Percentiles rank a stretch among this genome's conserved stretches.
Evolutionary conservation across 495 filamentous ascomycete species (phyloP).

Genomic region (Neurospora sp.): DNA sequence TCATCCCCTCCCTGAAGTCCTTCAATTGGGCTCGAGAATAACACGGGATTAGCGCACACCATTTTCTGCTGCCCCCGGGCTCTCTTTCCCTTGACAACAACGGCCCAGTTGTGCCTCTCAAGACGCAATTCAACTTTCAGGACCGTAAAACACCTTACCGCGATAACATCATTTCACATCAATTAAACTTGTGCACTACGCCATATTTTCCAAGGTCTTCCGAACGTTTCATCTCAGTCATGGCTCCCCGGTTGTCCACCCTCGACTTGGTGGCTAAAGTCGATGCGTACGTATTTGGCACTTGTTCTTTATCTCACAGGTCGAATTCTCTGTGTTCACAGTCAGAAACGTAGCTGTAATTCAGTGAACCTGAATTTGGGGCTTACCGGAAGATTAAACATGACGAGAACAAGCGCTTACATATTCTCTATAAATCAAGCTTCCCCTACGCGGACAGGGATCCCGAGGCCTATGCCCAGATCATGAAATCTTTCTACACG

Average conservation of each 20-base stretch:
- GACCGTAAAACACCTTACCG: no score
- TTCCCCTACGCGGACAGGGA: slow-evolving; percentile 58
- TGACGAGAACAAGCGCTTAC: slow-evolving; percentile 1
- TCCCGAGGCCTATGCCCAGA: slow-evolving; percentile 36
- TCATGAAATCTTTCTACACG: slow-evolving; percentile 43
- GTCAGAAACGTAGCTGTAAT: background rate
- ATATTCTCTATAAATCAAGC: slow-evolving; percentile 27
- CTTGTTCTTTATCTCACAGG: background rate
- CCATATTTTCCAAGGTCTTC: background rate
- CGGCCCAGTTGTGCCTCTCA: background rate
- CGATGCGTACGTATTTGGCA: slow-evolving; percentile 44
- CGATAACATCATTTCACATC: background rate
- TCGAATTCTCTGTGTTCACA: background rate
- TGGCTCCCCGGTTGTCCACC: slow-evolving; percentile 12
- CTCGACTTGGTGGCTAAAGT: slow-evolving; percentile 40
- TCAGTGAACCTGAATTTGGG: background rate
- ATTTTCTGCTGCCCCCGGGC: background rate
- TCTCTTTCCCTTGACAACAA: background rate
- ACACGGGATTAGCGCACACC: background rate
- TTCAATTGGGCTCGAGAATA: background rate
- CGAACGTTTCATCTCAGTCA: background rate
- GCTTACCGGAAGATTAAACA: background rate
- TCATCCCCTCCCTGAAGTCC: background rate
- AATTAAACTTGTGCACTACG: background rate
- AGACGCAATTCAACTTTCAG: background rate